Evolutionary conservation across 2,329 filamentous ascomycete genomes (phyloP).

Genomic region (Fusarium stilboides): DNA sequence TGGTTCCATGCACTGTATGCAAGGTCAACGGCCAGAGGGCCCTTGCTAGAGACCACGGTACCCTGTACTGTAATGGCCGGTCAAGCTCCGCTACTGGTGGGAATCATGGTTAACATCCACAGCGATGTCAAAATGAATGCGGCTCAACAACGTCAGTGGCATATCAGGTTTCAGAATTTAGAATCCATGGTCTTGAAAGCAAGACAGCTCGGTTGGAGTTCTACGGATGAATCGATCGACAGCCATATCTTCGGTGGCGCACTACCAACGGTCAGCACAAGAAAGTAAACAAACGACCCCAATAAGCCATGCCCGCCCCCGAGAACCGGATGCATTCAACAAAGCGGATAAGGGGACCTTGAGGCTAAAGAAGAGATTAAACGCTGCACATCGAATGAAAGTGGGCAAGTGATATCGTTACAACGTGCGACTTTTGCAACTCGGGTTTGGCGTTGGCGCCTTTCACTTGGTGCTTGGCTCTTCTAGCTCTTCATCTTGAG

Average conservation of each 20-base stretch:
- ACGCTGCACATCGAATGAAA: slow-evolving; percentile 33
- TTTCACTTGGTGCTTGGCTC: slow-evolving; percentile 5
- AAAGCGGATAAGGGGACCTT: slow-evolving; percentile 28
- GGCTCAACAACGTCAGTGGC: slow-evolving; percentile 43
- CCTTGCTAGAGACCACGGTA: slow-evolving; percentile 32
- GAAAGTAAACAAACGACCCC: slow-evolving; percentile 7
- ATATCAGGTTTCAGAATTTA: slow-evolving; percentile 27
- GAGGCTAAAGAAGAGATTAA: slow-evolving; percentile 42
- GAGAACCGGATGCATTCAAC: not conserved
- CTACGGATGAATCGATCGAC: not conserved
- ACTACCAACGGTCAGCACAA: slow-evolving; percentile 7
- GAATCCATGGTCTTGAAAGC: not conserved
- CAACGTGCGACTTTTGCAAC: slow-evolving; percentile 39
- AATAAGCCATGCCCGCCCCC: no score
- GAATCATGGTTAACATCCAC: slow-evolving; percentile 20
- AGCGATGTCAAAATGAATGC: slow-evolving; percentile 24
- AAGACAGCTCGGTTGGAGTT: not conserved
- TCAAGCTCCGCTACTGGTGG: slow-evolving; percentile 41
- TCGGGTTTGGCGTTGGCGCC: slow-evolving; percentile 23
- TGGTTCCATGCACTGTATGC: slow-evolving; percentile 30
- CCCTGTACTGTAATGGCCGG: slow-evolving; percentile 21
- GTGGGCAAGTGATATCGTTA: slow-evolving; percentile 28
- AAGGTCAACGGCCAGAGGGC: slow-evolving; percentile 25
- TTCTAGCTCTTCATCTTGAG: slow-evolving; percentile 23
- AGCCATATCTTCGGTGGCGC: slow-evolving; percentile 18